Evolutionary conservation across 2,329 filamentous ascomycete species (phyloP), one percentile per base, ranked within the genome.

Genomic region (Colletotrichum sp.): DNA sequence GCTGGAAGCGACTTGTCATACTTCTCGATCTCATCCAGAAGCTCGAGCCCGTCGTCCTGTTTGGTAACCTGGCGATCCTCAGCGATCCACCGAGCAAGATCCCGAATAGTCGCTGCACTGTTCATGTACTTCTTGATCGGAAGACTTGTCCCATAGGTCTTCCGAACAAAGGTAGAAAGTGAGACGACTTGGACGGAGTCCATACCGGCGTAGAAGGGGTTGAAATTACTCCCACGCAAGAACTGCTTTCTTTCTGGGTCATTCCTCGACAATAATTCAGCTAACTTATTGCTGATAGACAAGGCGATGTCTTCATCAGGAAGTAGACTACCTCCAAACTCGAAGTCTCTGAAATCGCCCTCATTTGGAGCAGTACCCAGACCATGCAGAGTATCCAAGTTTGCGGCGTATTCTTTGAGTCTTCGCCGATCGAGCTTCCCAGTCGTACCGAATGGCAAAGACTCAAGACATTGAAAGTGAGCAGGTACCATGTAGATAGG

Each of bases 401-500:
- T 52, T 21, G 48, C 66, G 21, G 61, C 68, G 36, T 36, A 9
- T 7, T 72, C 30, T 21, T 32, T 30, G 3, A 75, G 61, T 26
- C 15, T 21, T 18, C 55, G 21, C 15, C 80, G 77, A 39, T 81
- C 77, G 9, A 78, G 68, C 66, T 82, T 82, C 6, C 79, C 78
- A 6, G 78, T 78, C 2, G 60, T 24, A 0, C 73, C 77, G 16
- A 75, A 64, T 0, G 80, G 80, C 26, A 81, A 52, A 6, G 21
- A 28, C 3, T 69, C 60, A 6, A 81, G 48, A 2, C 72, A 26
- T 16, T 78, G 32, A 28, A 79, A 73, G 15, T 76, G 32, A 5
- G 68, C 67, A 1, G 80, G 80, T 3, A 82, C 65, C 80, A 82
- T 81, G 63, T 80, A 80, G 6, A 63, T 59, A 1, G 79, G 79